Evolutionary conservation across 2,329 filamentous ascomycete genomes (phyloP).

Genomic region (Diaporthe helianthi): DNA sequence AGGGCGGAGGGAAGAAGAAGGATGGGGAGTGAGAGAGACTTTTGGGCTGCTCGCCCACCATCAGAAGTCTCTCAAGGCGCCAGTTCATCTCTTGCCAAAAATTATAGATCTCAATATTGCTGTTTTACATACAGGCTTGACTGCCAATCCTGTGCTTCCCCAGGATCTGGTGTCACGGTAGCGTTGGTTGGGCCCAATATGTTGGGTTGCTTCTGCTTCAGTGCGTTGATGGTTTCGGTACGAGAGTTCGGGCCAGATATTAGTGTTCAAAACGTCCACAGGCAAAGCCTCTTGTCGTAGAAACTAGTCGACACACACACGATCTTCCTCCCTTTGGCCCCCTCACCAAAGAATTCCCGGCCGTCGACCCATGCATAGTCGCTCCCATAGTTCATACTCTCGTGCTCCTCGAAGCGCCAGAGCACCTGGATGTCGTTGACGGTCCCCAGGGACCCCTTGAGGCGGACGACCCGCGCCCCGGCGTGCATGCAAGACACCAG

Average conservation of each 20-base stretch:
- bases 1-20: conserved; percentile 24
- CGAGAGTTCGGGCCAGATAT: neutral
- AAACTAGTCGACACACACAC: conserved; percentile 76
- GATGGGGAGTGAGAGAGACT: neutral
- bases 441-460: conserved; percentile 46
- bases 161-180: neutral
- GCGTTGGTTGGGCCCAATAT: no score
- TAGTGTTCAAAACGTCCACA: conserved; percentile 60
- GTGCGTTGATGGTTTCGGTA: no score
- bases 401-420: conserved; percentile 80
- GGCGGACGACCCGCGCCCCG: conserved; percentile 71
- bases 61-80: no score
- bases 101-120: neutral
- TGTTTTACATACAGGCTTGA: neutral
- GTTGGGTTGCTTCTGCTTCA: no score
- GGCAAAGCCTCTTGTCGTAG: conserved; percentile 73
- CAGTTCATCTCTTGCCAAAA: neutral
- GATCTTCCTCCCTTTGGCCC: conserved; percentile 41
- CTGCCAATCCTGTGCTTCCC: neutral
- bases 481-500: conserved; percentile 95
- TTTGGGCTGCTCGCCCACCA: neutral
- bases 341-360: conserved; percentile 32
- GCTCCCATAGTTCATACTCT: conserved; percentile 95
- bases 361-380: conserved; percentile 61
- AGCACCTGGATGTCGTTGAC: conserved; percentile 70